These are phyloP conservation scores for Taphrina pruni DNA, from an alignment of 1,139 yeast species.

Conservation along the genomic window DNA sequence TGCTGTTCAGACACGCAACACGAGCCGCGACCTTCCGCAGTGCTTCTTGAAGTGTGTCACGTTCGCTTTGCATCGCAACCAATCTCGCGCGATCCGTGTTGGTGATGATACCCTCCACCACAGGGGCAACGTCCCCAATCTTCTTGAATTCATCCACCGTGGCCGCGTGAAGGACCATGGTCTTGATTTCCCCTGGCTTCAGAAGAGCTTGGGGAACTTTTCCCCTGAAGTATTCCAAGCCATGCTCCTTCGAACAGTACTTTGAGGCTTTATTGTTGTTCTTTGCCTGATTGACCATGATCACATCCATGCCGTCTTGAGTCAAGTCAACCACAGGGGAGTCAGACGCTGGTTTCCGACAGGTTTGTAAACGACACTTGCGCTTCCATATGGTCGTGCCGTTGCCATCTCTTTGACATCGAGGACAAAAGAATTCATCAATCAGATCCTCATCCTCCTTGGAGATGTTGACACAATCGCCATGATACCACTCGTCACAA, in stretches of 20 bases:
- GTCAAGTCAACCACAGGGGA: slow-evolving; percentile 18
- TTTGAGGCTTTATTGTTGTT: slow-evolving; percentile 52
- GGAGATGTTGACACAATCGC: slow-evolving; percentile 71
- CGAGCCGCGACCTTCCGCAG: slow-evolving; percentile 45
- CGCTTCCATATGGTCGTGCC: slow-evolving; percentile 65
- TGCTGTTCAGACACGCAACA: slow-evolving; percentile 44
- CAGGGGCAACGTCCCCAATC: slow-evolving; percentile 53
- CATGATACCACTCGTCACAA: slow-evolving; percentile 95
- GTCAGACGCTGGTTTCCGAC: slow-evolving; percentile 63
- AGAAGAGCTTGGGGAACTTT: slow-evolving; percentile 42
- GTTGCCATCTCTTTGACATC: slow-evolving; percentile 65
- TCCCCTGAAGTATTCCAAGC: slow-evolving; percentile 59
- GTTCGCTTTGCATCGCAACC: slow-evolving; percentile 17
- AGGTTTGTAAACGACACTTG: slow-evolving; percentile 68
- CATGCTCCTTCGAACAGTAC: slow-evolving; percentile 79
- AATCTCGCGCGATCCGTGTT: slow-evolving; percentile 40
- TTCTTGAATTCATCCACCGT: slow-evolving; percentile 51
- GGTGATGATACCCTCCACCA: slow-evolving; percentile 44
- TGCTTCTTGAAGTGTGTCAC: slow-evolving; percentile 15
- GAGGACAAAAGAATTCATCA: slow-evolving; percentile 72
- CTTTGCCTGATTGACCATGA: slow-evolving; percentile 45
- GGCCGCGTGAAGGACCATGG: slow-evolving; percentile 54
- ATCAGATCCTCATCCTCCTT: slow-evolving; percentile 64
- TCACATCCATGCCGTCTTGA: slow-evolving; percentile 43
- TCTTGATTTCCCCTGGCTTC: slow-evolving; percentile 46